These are phyloP conservation scores for Umbilicaria muhlenbergii DNA, from an alignment of 495 filamentous ascomycete species.

Conservation along the genomic window DNA sequence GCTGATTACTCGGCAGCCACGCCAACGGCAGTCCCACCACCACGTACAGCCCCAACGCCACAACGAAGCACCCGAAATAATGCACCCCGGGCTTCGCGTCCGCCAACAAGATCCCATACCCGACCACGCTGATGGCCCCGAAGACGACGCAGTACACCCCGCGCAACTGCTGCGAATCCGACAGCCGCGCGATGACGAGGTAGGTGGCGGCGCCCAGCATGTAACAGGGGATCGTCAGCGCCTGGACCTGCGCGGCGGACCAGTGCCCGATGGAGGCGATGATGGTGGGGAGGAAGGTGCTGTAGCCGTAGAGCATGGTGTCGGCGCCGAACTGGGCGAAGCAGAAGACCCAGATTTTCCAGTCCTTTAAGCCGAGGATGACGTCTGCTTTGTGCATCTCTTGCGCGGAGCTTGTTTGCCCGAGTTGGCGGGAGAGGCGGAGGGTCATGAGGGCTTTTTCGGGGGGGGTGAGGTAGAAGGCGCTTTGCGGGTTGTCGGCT, in stretches of 20 bases:
- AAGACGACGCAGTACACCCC: slow-evolving; percentile 44
- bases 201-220: slow-evolving; percentile 51
- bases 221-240: slow-evolving; percentile 69
- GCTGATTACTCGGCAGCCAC: slow-evolving; percentile 43
- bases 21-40: slow-evolving; percentile 53
- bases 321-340: slow-evolving; percentile 51
- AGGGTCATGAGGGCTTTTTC: slow-evolving; percentile 36
- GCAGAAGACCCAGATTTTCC: slow-evolving; percentile 54
- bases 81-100: slow-evolving; percentile 42
- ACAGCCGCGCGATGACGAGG: slow-evolving; percentile 41
- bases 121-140: slow-evolving; percentile 42
- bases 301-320: slow-evolving; percentile 64
- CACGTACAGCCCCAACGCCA: slow-evolving; percentile 58
- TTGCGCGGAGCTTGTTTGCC: slow-evolving; percentile 42
- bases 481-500: slow-evolving; percentile 47
- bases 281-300: slow-evolving; percentile 65
- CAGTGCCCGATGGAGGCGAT: slow-evolving; percentile 52
- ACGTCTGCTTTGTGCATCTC: slow-evolving; percentile 44
- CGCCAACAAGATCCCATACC: slow-evolving; percentile 51
- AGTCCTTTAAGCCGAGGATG: slow-evolving; percentile 35
- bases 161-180: slow-evolving; percentile 44
- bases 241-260: slow-evolving; percentile 46
- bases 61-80: slow-evolving; percentile 57
- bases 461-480: slow-evolving; percentile 42
- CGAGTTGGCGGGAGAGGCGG: slow-evolving; percentile 33